Evolutionary conservation across 345 rosid genomes (phyloP), one percentile per base, ranked within the genome.

Genomic region (Aquilaria sinensis): DNA sequence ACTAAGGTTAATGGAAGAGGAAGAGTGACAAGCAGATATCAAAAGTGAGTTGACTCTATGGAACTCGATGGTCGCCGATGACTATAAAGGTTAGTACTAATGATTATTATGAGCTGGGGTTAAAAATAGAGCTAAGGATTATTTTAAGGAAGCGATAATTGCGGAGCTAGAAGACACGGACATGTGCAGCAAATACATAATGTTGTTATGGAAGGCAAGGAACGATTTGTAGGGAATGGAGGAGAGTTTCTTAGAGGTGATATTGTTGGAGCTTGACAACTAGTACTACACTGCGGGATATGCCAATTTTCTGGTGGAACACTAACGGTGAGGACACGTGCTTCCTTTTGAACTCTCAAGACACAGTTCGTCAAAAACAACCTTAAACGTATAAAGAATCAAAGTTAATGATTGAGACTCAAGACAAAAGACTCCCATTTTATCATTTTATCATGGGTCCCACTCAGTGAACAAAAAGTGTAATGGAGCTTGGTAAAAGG

Each of bases 291-390:
- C 99, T 0, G 91, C 89, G 16, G 79, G 77, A 63, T 94, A 94
- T 65, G 99, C 99, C 12, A 73, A 88, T 76, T 94, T 94, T 72
- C 82, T 94, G 23, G 31, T 94, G 99, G 99, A 94, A 83, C 47
- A 94, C 96, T 0, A 97, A 96, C 1, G 97, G 91, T 5, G 96
- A 94, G 5, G 97, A 90, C 64, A 90, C 99, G 5, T 94, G 99
- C 66, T 94, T 82, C 82, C 95, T 95, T 63, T 78, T 90, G 30
- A 65, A 53, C 58, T 75, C 83, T 53, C 53, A 79, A 12, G 70
- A 68, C 6, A 47, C 70, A 10, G 16, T 41, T 47, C 51, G 9
- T 62, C 52, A 48, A 34, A 49, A 37, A 5, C 55, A 50, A 50
- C 5, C 23, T 23, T 23, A 23, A 23, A 23, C 4, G 13, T 12